A percentile compares a stretch with the other conserved stretches of the same genome.
phyloP scores from a whole-genome alignment of 129 eudicot genomes.

The Solidago caesia region DNA sequence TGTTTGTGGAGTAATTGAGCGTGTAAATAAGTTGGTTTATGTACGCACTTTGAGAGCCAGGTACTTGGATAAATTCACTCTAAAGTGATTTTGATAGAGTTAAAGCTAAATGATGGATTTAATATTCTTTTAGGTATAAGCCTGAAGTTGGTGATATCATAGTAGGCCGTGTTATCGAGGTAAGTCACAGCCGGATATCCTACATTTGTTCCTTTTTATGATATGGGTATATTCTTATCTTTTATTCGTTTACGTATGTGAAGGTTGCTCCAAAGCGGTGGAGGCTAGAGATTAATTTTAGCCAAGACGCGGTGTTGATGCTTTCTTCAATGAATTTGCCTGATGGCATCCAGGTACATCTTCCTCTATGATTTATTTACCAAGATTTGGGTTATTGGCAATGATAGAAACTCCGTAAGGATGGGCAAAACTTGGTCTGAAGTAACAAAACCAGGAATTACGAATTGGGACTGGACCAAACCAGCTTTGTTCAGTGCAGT shows the following conservation, averaged over 20 bases:
- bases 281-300: constrained; percentile 88
- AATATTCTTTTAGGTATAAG: constrained; percentile 61
- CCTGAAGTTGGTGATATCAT: constrained; percentile 95
- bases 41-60: constrained; percentile 87
- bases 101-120: constrained; percentile 21
- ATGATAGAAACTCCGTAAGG: not conserved
- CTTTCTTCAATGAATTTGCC: constrained; percentile 93
- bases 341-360: constrained; percentile 83
- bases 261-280: constrained; percentile 95
- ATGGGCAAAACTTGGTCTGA: not conserved
- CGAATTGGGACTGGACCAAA: not conserved
- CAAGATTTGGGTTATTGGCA: not conserved
- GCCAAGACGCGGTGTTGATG: constrained; percentile 95
- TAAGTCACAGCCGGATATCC: constrained; percentile 1
- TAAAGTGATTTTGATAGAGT: not conserved
- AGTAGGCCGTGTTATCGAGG: constrained; percentile 94
- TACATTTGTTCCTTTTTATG: not conserved
- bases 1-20: constrained; percentile 89
- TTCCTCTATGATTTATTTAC: not conserved
- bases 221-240: not conserved
- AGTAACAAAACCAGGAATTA: not conserved
- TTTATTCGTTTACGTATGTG: not conserved
- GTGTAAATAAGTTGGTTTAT: constrained; percentile 77
- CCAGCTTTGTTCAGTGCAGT: too few species aligned
- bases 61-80: constrained; percentile 25